Percentiles rank a stretch among this genome's conserved stretches.
Conservation (phyloP, 2,329 filamentous ascomycete species). For the Aspergillus candidus region DNA sequence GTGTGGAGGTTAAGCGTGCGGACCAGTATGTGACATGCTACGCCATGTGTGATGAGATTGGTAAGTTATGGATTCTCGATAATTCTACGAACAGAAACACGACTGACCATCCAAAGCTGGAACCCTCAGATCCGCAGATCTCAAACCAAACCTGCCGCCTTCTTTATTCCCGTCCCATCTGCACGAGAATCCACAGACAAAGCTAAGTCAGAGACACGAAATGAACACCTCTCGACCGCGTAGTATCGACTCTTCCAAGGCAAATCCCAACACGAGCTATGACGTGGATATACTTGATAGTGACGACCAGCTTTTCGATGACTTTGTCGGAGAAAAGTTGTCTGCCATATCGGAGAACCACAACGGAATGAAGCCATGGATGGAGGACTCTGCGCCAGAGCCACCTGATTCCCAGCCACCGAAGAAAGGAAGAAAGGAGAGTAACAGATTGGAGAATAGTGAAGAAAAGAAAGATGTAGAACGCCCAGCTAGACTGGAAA, state of each 20-base stretch:
- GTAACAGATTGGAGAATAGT: constrained; percentile 6
- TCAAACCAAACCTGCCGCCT: constrained; percentile 46
- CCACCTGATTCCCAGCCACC: not conserved
- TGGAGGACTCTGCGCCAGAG: no score
- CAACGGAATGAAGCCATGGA: not conserved
- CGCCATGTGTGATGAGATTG: constrained; percentile 80
- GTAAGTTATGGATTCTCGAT: constrained; percentile 29
- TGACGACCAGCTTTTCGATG: constrained; percentile 48
- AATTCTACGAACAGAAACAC: not conserved
- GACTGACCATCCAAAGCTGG: constrained; percentile 42
- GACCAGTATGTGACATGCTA: constrained; percentile 60
- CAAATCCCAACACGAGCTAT: constrained; percentile 5
- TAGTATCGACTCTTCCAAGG: constrained; percentile 16
- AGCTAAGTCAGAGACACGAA: constrained; percentile 13
- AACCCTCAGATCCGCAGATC: constrained; percentile 48
- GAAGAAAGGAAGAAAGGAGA: constrained; percentile 3
- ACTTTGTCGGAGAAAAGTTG: constrained; percentile 43
- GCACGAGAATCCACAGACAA: constrained; percentile 4
- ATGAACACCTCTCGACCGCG: constrained; percentile 12
- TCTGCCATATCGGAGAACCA: not conserved
- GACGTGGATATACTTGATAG: constrained; percentile 48
- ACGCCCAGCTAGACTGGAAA: constrained; percentile 52
- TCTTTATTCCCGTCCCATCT: constrained; percentile 37
- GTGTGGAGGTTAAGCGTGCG: constrained; percentile 48
- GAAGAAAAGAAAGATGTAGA: constrained; percentile 12